Base-by-base conservation (phyloP, 768 basidiomycete genomes). In the Phanerochaete sordida region DNA sequence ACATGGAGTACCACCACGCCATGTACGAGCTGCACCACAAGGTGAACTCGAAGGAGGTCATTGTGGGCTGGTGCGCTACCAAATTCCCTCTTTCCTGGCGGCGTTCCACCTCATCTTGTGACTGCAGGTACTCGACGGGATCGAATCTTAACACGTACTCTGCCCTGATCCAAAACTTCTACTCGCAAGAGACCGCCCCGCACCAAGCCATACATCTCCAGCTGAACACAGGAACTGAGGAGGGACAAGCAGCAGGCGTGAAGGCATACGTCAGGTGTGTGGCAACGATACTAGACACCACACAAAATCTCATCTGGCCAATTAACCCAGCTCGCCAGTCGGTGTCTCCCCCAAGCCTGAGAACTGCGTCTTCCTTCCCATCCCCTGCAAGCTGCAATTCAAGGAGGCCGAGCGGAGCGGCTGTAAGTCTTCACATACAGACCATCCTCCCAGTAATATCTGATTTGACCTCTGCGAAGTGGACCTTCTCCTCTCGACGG, bases 161-260 rank as follows among this genome's bases (percentile, higher is more conserved):
- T 27, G 94, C 96, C 12, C 83, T 98, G 65, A 95, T 98, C 70
- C 96, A 98, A 81, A 94, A 95, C 75, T 97, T 97, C 77, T 98
- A 97, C 75, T 86, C 91, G 43, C 87, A 91, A 81, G 94, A 98
- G 74, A 93, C 93, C 5, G 79, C 85, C 0, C 91, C 94, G 2
- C 85, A 90, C 71, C 92, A 88, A 31, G 94, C 96, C 2, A 84
- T 98, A 50, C 95, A 98, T 72, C 80, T 98, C 57, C 88, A 94
- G 4, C 78, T 98, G 37, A 92, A 96, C 74, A 95, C 95, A 9
- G 90, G 91, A 21, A 79, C 86, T 3, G 86, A 87, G 62, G 81
- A 75, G 51, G 81, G 80, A 12, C 72, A 78, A 53, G 71, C 80
- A 50, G 83, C 94, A 6, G 89, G 93, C 46, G 88, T 96, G 2